phyloP scores from a whole-genome alignment of 148 eudicot genomes.

The Gaultheria prostrata region DNA sequence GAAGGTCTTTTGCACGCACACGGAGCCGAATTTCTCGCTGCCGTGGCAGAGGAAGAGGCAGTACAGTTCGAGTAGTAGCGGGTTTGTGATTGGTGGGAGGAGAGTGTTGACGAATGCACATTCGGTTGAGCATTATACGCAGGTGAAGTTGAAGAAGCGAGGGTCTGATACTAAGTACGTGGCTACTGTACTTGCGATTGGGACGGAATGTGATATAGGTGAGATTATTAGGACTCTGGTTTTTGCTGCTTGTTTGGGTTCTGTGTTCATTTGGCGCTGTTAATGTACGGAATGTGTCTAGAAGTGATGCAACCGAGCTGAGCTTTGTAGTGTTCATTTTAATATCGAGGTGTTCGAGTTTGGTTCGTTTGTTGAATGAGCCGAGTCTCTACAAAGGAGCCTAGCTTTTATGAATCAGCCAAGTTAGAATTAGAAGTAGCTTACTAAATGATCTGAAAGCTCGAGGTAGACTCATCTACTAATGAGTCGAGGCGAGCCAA shows the following conservation, averaged over 20 bases:
- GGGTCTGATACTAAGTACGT: slow-evolving; percentile 82
- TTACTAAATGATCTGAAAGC: too few relatives aligned
- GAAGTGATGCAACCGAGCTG: neutral
- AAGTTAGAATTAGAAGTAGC: too few relatives aligned
- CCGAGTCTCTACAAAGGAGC: too few relatives aligned
- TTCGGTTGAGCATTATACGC: slow-evolving; percentile 81
- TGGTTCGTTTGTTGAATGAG: neutral
- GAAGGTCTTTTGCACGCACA: slow-evolving; percentile 82
- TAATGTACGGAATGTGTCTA: neutral
- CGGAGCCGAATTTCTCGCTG: slow-evolving; percentile 83
- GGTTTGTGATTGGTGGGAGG: slow-evolving; percentile 68
- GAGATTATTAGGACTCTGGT: slow-evolving; percentile 11
- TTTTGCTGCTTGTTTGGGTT: neutral
- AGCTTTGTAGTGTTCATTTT: too few relatives aligned
- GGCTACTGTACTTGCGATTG: slow-evolving; percentile 83
- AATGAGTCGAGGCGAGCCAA: too few relatives aligned
- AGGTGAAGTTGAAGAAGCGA: slow-evolving; percentile 81
- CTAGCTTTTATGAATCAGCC: too few relatives aligned
- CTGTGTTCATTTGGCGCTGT: neutral
- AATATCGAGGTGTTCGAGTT: too few relatives aligned
- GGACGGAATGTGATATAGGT: slow-evolving; percentile 90
- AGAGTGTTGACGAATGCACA: slow-evolving; percentile 90
- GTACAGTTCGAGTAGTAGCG: slow-evolving; percentile 82
- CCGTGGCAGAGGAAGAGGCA: slow-evolving; percentile 93
- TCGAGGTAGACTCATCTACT: too few relatives aligned